Evolutionary conservation across 2,329 filamentous ascomycete genomes (phyloP), one percentile per base, ranked within the genome.

Genomic region (Byssothecium circinans): DNA sequence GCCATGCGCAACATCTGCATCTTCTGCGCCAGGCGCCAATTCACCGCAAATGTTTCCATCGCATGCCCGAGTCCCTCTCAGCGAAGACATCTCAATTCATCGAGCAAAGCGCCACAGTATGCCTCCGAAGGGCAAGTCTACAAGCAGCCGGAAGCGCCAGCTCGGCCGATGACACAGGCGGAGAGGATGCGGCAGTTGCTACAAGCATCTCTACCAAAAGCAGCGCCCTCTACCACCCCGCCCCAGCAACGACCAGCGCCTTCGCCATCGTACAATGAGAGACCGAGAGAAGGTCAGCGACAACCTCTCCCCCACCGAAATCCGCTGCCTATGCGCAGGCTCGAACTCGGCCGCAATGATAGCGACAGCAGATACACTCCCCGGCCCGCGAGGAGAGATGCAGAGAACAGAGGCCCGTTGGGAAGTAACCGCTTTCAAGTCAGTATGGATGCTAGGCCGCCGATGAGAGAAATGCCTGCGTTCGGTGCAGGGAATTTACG

Each of bases 21-120:
- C 55, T 69, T 72, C 42, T 72, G 69, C 62, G 67, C 69, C 60
- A 64, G 64, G 47, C 64, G 65, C 35, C 65, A 67, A 57, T 40
- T 61, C 38, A 54, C 60, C 44, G 50, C 52, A 41, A 58, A 58
- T 40, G 34, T 49, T 12, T 54, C 50, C 22, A 42, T 45, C 38
- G 18, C 60, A 15, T 49, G 49, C 11, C 41, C 58, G 3, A 33
- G 35, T 8, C 29, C 57, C n/a, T 44, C 55, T n/a, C 68, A 71
- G 36, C 60, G 60, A 33, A 55, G 69, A 40, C 41, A 61, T 15
- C 53, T 72, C 44, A 67, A 63, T 53, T 67, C 62, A 17, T 70
- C 67, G 6, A 64, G 56, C 33, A 62, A 57, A 54, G 56, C 57
- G 14, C 57, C 61, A 3, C 62, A 70, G 18, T 60, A 60, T 49